phyloP scores from a whole-genome alignment of 2,329 filamentous ascomycete species.

The Mycosphaerella sp. region DNA sequence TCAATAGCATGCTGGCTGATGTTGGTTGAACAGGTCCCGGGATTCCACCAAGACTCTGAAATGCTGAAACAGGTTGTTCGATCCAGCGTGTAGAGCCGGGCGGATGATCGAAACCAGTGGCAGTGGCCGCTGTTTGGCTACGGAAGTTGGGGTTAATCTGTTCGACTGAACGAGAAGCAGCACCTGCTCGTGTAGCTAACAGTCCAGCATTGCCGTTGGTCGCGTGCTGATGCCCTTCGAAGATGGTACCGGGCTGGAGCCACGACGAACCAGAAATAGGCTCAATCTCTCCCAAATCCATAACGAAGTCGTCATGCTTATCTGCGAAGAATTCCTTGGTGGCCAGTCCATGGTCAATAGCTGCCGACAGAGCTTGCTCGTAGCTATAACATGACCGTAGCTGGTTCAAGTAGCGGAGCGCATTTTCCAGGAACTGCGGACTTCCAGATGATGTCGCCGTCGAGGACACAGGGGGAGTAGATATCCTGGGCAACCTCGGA shows the following conservation, averaged over 20 bases:
- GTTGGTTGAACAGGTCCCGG: neutral
- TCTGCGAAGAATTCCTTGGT: slow-evolving; percentile 48
- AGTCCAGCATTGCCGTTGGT: slow-evolving; percentile 29
- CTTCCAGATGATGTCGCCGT: slow-evolving; percentile 14
- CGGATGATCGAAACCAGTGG: slow-evolving; percentile 26
- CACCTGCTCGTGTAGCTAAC: slow-evolving; percentile 16
- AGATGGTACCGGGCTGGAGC: slow-evolving; percentile 55
- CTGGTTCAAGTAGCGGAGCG: slow-evolving; percentile 55
- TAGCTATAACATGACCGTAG: slow-evolving; percentile 49
- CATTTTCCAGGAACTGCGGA: slow-evolving; percentile 47
- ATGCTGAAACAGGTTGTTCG: slow-evolving; percentile 28
- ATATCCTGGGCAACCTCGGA: slow-evolving; percentile 28
- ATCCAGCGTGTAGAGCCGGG: slow-evolving; percentile 35
- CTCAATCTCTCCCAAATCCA: slow-evolving; percentile 47
- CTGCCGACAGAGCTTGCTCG: slow-evolving; percentile 50
- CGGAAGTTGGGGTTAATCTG: slow-evolving; percentile 32
- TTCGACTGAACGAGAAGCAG: slow-evolving; percentile 22
- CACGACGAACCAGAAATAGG: slow-evolving; percentile 53
- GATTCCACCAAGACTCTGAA: neutral
- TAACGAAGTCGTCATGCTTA: slow-evolving; percentile 52
- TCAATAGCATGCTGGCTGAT: neutral
- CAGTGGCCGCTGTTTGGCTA: slow-evolving; percentile 7
- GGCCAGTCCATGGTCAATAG: slow-evolving; percentile 49
- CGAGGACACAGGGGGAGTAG: slow-evolving; percentile 23
- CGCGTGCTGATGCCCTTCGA: slow-evolving; percentile 57